phyloP scores from a whole-genome alignment of 73 alveolate species.

The Tetrahymena elliotti region DNA sequence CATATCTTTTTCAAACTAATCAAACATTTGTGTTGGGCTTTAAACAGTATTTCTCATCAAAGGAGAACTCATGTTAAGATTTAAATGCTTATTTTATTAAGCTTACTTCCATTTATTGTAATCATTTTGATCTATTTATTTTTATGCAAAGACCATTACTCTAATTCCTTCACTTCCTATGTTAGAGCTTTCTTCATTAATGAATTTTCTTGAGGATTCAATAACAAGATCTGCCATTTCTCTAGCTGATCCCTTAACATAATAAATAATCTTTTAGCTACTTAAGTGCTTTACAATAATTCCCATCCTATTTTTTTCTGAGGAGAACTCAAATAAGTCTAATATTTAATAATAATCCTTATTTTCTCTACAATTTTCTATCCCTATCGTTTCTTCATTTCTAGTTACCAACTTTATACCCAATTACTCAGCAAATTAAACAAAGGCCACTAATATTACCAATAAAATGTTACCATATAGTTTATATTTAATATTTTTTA shows the following conservation, averaged over 20 bases:
- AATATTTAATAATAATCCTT: conserved; percentile 54
- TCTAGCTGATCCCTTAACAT: conserved; percentile 83
- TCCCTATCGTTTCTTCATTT: conserved; percentile 49
- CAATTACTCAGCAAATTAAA: conserved; percentile 68
- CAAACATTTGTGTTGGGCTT: conserved; percentile 40
- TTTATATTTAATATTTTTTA: too few species aligned
- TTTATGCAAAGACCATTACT: conserved; percentile 75
- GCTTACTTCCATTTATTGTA: conserved; percentile 24
- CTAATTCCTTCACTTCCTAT: conserved; percentile 86
- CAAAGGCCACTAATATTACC: conserved; percentile 52
- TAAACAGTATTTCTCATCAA: conserved; percentile 34
- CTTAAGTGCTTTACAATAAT: conserved; percentile 50
- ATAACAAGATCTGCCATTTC: conserved; percentile 61
- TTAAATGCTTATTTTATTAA: conserved; percentile 44
- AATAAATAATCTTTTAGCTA: conserved; percentile 43
- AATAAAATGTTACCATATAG: background rate
- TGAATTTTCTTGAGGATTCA: conserved; percentile 59
- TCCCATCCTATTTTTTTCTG: conserved; percentile 95
- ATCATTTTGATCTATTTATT: conserved; percentile 20
- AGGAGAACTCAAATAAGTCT: conserved; percentile 82
- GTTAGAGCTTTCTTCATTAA: conserved; percentile 82
- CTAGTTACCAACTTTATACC: conserved; percentile 53
- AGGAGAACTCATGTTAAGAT: conserved; percentile 48
- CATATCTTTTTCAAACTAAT: conserved; percentile 78
- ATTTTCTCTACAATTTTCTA: conserved; percentile 22